Evolutionary conservation across 2,329 filamentous ascomycete species (phyloP), one percentile per base, ranked within the genome.

Genomic region (Lizonia empirigonia): DNA sequence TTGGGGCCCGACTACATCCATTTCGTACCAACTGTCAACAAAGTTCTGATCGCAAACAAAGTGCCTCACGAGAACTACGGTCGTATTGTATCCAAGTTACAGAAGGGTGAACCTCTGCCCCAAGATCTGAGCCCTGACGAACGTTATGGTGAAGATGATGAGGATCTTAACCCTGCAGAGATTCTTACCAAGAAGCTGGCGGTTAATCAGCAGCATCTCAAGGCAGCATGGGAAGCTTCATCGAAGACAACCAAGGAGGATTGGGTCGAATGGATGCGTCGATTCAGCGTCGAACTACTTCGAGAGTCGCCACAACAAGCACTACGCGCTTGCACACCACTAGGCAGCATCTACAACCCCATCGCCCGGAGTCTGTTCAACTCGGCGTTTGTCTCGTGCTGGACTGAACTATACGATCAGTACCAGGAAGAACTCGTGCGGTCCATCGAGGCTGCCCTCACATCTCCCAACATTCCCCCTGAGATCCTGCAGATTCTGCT

Each of bases 211-310:
- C 92, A 97, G 58, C 95, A 99, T 78, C 80, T 99, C 18, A 97
- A 97, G 74, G 88, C 89, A 58, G 94, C 95, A 0, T 99, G 94
- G 94, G 94, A 97, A 64, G 94, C 95, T 0, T 91, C 88, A 52
- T 91, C 95, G 54, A 97, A 97, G 69, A 97, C 93, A 0, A 99
- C 94, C 8, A 91, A 92, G 65, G 94, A 99, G 70, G 94, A 99
- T 74, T 99, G 94, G 94, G 90, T 96, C 65, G 94, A 99, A 73
- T 99, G 94, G 94, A 91, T 99, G 75, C 86, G 95, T 55, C 85
- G 93, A 22, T 96, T 99, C 76, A 97, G 93, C 69, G 93, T 96
- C 26, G 96, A 96, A 48, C 80, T 99, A 7, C 81, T 99, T 35
- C 90, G 92, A 55, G 95, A 99, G 70, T 97, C 92, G 1, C 95